Evolutionary conservation across 331 rosid species (phyloP).

Genomic region (Malus hybrid): DNA sequence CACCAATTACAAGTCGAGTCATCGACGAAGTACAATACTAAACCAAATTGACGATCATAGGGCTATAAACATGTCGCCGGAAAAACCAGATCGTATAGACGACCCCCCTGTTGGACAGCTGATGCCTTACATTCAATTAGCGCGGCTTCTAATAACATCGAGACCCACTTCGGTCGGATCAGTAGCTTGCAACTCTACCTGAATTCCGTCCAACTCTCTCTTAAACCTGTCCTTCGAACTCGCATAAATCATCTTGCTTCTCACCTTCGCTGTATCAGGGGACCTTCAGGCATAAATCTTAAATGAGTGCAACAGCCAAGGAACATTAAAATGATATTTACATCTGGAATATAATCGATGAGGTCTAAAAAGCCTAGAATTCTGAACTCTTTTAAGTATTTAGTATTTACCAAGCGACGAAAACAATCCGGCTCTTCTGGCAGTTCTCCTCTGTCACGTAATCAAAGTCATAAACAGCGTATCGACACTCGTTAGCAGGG

Average conservation of each 20-base stretch:
- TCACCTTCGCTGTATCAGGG: constrained; percentile 36
- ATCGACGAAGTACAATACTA: constrained; percentile 3
- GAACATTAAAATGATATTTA: neutral
- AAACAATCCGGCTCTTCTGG: constrained; percentile 37
- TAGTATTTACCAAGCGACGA: constrained; percentile 30
- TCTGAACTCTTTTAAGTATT: neutral
- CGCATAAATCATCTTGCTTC: constrained; percentile 45
- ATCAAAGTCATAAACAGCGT: constrained; percentile 36
- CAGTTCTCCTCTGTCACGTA: constrained; percentile 32
- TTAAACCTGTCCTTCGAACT: constrained; percentile 45
- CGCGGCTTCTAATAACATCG: constrained; percentile 35
- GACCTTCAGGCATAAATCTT: constrained; percentile 19
- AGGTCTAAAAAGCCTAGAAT: neutral
- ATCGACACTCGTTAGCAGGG: constrained; percentile 36
- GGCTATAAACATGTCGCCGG: constrained; percentile 18
- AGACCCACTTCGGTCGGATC: constrained; percentile 34
- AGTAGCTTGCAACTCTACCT: constrained; percentile 44
- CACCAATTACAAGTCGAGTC: constrained; percentile 23
- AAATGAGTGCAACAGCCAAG: neutral
- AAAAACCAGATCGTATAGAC: constrained; percentile 11
- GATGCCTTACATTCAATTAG: constrained; percentile 5
- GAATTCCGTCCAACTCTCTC: constrained; percentile 46
- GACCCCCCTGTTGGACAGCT: neutral
- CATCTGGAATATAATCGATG: neutral
- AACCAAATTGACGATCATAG: constrained; percentile 14